phyloP scores from a whole-genome alignment of 106 monocot genomes.

The Chionographis japonica region DNA sequence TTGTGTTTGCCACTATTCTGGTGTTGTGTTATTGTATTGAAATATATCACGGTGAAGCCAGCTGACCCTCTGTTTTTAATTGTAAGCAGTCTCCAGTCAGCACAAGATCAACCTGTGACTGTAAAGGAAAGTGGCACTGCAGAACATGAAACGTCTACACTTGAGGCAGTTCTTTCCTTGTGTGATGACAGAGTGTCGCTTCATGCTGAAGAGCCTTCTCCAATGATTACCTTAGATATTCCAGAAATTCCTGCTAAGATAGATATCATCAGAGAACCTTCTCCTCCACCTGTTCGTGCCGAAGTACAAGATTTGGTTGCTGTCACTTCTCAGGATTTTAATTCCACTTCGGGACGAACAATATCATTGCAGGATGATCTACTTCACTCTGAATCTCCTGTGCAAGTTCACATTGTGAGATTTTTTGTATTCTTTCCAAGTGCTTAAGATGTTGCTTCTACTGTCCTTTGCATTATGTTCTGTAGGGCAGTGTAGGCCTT shows the following conservation, averaged over 20 bases:
- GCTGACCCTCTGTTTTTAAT: slow-evolving; percentile 3
- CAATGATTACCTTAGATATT: slow-evolving; percentile 16
- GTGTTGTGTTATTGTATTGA: too few species aligned
- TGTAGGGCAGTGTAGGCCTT: slow-evolving; percentile 1
- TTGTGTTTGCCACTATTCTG: too few species aligned
- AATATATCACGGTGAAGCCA: too few species aligned
- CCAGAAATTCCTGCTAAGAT: slow-evolving; percentile 34
- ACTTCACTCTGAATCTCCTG: slow-evolving; percentile 54
- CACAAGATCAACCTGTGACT: slow-evolving; percentile 26
- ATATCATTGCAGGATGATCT: slow-evolving; percentile 55
- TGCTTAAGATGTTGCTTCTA: not conserved
- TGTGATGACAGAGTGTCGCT: slow-evolving; percentile 35
- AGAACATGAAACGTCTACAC: slow-evolving; percentile 37
- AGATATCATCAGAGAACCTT: slow-evolving; percentile 63
- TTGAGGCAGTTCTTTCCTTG: slow-evolving; percentile 71
- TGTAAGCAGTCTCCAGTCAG: slow-evolving; percentile 33
- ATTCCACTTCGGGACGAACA: slow-evolving; percentile 21
- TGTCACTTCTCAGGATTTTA: slow-evolving; percentile 24
- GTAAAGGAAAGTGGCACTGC: slow-evolving; percentile 29
- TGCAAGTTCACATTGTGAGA: slow-evolving; percentile 85
- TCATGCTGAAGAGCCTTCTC: slow-evolving; percentile 33
- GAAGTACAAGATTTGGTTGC: slow-evolving; percentile 63
- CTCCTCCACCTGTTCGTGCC: slow-evolving; percentile 76
- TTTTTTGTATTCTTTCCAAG: not conserved
- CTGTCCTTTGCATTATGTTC: not conserved